Base-by-base conservation (phyloP, 352 stramenopile genomes). In the Phytophthora europaea region DNA sequence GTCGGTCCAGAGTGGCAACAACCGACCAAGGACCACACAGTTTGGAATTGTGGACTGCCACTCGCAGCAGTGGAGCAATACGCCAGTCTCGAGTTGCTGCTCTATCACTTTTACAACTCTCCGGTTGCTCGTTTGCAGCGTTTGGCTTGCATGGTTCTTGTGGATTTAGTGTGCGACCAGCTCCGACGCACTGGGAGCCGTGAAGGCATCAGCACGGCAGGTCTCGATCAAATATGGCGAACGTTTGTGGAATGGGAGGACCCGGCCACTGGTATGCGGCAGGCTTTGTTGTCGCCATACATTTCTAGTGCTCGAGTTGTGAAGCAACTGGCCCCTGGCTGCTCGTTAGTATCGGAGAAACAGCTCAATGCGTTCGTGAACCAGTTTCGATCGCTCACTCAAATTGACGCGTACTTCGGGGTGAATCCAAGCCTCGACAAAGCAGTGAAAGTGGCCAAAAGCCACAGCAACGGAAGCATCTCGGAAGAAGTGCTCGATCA, bases 351-450 rank as follows among this genome's bases (percentile, higher is more conserved):
- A 0, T 72, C 74, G 2, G 79, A 88, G 40, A 88, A 80, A 45
- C 73, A 82, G 0, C 62, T 85, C 12, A 75, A 75, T 16, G 68
- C 64, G 1, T 75, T 89, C 33, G 68, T 88, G 2, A 71, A 73
- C n/a, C 76, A 82, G 34, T 71, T 89, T 18, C 78, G 76, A 3
- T n/a, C 73, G 38, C 15, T 84, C 22, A 64, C 78, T 31, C 81
- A 83, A 26, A 56, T 89, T 6, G 78, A 88, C 15, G 80, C 83
- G 18, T 89, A 84, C 64, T 88, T 89, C 52, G 53, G 55, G 4
- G 73, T 76, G 31, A 89, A 84, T 60, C 50, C 59, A 2, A 72
- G 61, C 26, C 67, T 91, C 1, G 57, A 74, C 9, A 82, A 75
- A 54, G 63, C 67, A 5, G 59, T 85, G 0, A 75, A 80, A 56